Conservation (phyloP, 371 early-diverging fungal species). For the Actinomucor elegans region DNA sequence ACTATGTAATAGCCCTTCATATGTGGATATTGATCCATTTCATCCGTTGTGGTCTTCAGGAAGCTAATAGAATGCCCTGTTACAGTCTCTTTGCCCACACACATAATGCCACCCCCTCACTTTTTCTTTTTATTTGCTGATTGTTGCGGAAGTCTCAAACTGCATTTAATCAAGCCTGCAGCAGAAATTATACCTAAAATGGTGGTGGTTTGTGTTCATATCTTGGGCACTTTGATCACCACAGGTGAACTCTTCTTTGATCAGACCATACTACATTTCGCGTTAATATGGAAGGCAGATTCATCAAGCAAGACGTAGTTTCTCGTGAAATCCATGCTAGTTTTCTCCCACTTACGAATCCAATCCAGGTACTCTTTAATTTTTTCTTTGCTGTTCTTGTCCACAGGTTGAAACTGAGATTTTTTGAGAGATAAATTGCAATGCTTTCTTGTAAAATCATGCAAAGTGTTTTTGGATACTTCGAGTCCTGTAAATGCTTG, state of each 20-base stretch:
- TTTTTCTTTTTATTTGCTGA: too few species aligned
- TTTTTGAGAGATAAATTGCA: slow-evolving; percentile 17
- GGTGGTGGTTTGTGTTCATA: too few species aligned
- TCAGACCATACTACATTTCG: neutral
- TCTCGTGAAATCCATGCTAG: slow-evolving; percentile 10
- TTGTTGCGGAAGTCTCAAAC: too few species aligned
- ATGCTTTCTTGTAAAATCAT: slow-evolving; percentile 16
- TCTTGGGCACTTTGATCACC: too few species aligned
- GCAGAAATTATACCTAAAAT: too few species aligned
- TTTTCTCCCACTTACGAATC: slow-evolving; percentile 5
- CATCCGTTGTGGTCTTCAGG: neutral
- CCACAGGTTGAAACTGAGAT: neutral
- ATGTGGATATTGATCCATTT: slow-evolving; percentile 3
- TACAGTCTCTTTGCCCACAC: too few species aligned
- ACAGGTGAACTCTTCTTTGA: too few species aligned
- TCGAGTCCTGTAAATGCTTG: slow-evolving; percentile 2
- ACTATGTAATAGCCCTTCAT: slow-evolving; percentile 6
- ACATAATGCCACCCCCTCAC: too few species aligned
- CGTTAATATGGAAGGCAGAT: slow-evolving; percentile 5
- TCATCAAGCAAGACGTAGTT: slow-evolving; percentile 14
- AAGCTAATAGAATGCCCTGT: slow-evolving; percentile 9
- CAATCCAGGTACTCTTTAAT: slow-evolving; percentile 5
- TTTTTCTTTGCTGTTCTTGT: slow-evolving; percentile 9
- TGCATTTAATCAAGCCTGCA: too few species aligned
- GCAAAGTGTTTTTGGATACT: slow-evolving; percentile 19